Percentiles rank a stretch among this genome's conserved stretches.
Conservation (phyloP, 306 rosid species). For the Trifolium dubium region DNA sequence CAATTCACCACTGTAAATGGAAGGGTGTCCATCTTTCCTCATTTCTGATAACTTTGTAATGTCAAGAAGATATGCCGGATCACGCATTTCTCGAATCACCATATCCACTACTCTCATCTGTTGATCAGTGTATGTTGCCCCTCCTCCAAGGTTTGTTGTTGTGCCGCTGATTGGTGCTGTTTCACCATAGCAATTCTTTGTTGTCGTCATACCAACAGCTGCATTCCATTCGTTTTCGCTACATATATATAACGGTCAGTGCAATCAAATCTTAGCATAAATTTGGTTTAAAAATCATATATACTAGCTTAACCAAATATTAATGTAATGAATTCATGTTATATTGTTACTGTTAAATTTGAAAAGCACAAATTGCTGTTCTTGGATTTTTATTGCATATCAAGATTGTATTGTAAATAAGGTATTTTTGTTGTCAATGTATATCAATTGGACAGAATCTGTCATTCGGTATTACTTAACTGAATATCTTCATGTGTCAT, state of each 20-base stretch:
- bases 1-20: conserved; percentile 87
- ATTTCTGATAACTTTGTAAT: conserved; percentile 76
- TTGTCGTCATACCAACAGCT: conserved; percentile 35
- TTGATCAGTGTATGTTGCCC: conserved; percentile 56
- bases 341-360: neutral
- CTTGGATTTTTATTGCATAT: neutral
- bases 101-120: conserved; percentile 76
- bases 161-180: conserved; percentile 65
- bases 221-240: conserved; percentile 78
- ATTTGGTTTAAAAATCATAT: neutral
- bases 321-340: neutral
- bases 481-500: conserved; percentile 35
- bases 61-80: conserved; percentile 71
- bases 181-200: conserved; percentile 88
- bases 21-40: conserved; percentile 90
- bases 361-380: neutral
- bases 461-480: conserved; percentile 1
- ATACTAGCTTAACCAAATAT: neutral
- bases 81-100: conserved; percentile 70
- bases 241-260: conserved; percentile 18
- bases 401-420: neutral
- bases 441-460: neutral
- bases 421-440: neutral
- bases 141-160: conserved; percentile 47
- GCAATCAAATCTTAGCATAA: neutral